These are phyloP conservation scores for Yamadazyma blattariae DNA, from an alignment of 1,139 yeast species.

Conservation along the genomic window DNA sequence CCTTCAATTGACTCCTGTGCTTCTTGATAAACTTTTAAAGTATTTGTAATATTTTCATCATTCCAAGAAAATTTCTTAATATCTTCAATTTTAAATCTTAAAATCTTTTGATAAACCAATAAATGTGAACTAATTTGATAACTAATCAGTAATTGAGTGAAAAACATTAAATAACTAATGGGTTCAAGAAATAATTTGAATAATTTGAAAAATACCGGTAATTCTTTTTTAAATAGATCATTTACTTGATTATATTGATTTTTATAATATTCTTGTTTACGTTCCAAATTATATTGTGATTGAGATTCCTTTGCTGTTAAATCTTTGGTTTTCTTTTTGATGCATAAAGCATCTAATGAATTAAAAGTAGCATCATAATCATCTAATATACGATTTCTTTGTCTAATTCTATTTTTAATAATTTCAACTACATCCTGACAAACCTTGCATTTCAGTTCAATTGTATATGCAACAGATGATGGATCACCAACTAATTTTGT, in stretches of 20 bases:
- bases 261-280: conserved; percentile 27
- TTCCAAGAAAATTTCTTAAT: not conserved
- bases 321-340: conserved; percentile 20
- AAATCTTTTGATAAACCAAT: not conserved
- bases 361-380: conserved; percentile 34
- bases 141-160: conserved; percentile 22
- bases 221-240: conserved; percentile 31
- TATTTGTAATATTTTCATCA: not conserved
- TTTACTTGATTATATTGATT: conserved; percentile 29
- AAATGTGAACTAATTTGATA: conserved; percentile 20
- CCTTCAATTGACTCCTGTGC: conserved; percentile 17
- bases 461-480: not conserved
- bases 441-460: conserved; percentile 4
- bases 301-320: conserved; percentile 30
- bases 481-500: conserved; percentile 2
- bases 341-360: conserved; percentile 22
- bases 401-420: conserved; percentile 27
- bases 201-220: conserved; percentile 36
- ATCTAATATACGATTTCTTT: conserved; percentile 28
- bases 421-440: conserved; percentile 19
- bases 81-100: conserved; percentile 1
- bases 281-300: conserved; percentile 26
- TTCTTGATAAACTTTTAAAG: not conserved
- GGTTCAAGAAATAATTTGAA: conserved; percentile 14
- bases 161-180: conserved; percentile 7